Evolutionary conservation across 78 protist species (phyloP), one percentile per base, ranked within the genome.

Genomic region (Creolimax fragrantissima): DNA sequence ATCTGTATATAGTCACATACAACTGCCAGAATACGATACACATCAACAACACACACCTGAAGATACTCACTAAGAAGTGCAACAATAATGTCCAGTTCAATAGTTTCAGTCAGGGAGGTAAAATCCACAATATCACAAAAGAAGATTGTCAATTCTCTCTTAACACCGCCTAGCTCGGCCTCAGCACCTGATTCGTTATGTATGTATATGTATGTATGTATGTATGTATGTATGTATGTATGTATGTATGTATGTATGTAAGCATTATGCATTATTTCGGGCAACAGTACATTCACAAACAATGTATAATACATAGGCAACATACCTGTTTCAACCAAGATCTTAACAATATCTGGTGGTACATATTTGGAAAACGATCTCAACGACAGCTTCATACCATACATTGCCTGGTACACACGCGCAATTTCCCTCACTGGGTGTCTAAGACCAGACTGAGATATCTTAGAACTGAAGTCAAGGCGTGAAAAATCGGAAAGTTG

Each of bases 61-160:
- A 58, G 24, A 24, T 58, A 58, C 74, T 58, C 74, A 58, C 74
- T 58, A 24, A 88, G 90, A n/a, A 88, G 67, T 24, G 36, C 44
- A 36, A 88, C 44, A 17, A 88, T 6, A 7, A 35, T 24, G 67
- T 88, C 90, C 90, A 88, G 67, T 7, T 88, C 90, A 6, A 88
- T 7, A 11, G 85, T 88, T 32, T 88, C 90, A 5, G 44, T 88
- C 6, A 88, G 36, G 66, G 5, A 6, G 42, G 90, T 88, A 45
- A 88, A 88, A 11, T 88, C 45, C 37, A 88, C 90, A 45, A 88
- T 88, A 74, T 88, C 90, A 24, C 45, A 24, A 74, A 88, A 88
- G 2, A 88, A 88, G 5, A 88, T 88, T 32, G 86, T 83, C 42
- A 83, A 41, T 32, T 42, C 67, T 24, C 81, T 3, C 4, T 45